Conservation (phyloP, 2,329 filamentous ascomycete species). For the Didymellaceae sp. region DNA sequence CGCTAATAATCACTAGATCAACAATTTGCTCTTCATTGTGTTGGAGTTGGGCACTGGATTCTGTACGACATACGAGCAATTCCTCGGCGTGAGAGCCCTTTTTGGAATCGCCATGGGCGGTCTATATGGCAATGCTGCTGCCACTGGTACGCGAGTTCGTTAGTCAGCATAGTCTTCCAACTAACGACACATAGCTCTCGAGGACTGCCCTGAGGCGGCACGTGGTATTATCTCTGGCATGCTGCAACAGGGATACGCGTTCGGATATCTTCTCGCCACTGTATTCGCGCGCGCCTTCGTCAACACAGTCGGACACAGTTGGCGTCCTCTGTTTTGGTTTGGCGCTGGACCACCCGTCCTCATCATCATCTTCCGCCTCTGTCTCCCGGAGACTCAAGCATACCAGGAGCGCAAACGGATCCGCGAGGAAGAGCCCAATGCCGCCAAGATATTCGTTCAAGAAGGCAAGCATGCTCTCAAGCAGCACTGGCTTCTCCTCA, state of each 20-base stretch:
- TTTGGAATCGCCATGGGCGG: conserved; percentile 71
- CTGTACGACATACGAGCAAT: conserved; percentile 63
- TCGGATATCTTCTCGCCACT: conserved; percentile 68
- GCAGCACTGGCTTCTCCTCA: conserved; percentile 79
- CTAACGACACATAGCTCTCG: conserved; percentile 53
- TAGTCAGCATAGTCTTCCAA: not conserved
- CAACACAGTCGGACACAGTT: conserved; percentile 77
- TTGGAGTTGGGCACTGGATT: conserved; percentile 68
- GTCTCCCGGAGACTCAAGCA: conserved; percentile 78
- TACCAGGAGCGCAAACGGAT: conserved; percentile 72
- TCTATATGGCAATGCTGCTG: conserved; percentile 66
- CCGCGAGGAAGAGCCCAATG: conserved; percentile 63
- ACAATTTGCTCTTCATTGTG: conserved; percentile 66
- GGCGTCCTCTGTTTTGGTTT: conserved; percentile 91
- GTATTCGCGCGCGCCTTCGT: conserved; percentile 68
- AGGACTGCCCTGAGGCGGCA: conserved; percentile 65
- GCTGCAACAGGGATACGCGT: conserved; percentile 69
- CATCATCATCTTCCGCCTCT: conserved; percentile 79
- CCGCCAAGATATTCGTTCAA: conserved; percentile 71
- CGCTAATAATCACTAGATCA: too few relatives aligned
- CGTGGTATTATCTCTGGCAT: conserved; percentile 67
- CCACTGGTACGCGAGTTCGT: conserved; percentile 51
- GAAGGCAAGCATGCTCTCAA: conserved; percentile 81
- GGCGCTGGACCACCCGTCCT: conserved; percentile 79
- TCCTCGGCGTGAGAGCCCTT: conserved; percentile 64